Evolutionary conservation across 306 rosid species (phyloP).

Genomic region (Cicer arietinum): DNA sequence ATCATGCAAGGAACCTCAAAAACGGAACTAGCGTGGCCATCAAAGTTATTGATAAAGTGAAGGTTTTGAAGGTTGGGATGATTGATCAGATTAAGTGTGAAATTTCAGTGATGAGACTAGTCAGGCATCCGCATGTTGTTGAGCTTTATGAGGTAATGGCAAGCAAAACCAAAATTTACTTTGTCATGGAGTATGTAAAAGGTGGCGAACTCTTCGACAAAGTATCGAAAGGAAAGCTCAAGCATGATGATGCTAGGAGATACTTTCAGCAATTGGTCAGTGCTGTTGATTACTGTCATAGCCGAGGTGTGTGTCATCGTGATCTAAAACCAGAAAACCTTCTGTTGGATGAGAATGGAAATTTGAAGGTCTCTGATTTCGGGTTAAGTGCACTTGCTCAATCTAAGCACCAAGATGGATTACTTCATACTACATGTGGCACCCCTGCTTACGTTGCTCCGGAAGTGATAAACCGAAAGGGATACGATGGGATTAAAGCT

Average conservation of each 20-base stretch:
- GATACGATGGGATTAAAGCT: conserved; percentile 85
- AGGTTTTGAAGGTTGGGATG: conserved; percentile 77
- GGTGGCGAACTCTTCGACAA: conserved; percentile 90
- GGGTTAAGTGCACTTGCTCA: conserved; percentile 87
- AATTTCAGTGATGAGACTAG: conserved; percentile 80
- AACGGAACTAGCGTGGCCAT: conserved; percentile 78
- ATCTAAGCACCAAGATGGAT: conserved; percentile 75
- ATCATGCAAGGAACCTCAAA: conserved; percentile 66
- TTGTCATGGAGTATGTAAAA: conserved; percentile 85
- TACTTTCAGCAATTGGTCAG: conserved; percentile 84
- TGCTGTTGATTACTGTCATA: conserved; percentile 94
- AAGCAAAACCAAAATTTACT: conserved; percentile 83
- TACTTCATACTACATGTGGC: conserved; percentile 91
- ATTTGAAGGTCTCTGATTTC: conserved; percentile 86
- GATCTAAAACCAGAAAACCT: conserved; percentile 94
- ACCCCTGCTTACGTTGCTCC: conserved; percentile 97
- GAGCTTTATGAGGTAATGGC: conserved; percentile 98
- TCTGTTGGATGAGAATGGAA: conserved; percentile 78
- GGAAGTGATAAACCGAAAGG: conserved; percentile 76
- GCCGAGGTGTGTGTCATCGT: conserved; percentile 86
- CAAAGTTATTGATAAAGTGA: conserved; percentile 75
- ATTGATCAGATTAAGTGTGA: conserved; percentile 91
- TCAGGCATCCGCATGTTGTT: conserved; percentile 88
- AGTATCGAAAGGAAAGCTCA: conserved; percentile 82
- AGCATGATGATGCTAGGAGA: conserved; percentile 73